phyloP scores from a whole-genome alignment of 176 grass and related monocot species.

The Lolium rigidum region DNA sequence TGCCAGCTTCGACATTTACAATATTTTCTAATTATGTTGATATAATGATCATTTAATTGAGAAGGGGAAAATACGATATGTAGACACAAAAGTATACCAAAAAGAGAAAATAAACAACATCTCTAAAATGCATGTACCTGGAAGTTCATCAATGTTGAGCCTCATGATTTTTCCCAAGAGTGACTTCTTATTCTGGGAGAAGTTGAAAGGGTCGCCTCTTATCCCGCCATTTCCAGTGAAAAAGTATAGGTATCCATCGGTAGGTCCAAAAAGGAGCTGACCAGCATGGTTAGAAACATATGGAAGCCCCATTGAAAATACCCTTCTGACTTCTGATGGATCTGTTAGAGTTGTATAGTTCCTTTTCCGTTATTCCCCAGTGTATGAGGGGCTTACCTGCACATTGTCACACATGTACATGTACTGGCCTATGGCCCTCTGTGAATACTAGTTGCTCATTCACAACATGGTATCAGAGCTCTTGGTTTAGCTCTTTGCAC shows the following conservation, averaged over 20 bases:
- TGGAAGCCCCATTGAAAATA: conserved; percentile 73
- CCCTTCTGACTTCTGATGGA: conserved; percentile 57
- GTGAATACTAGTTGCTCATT: too few species aligned
- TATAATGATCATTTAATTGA: neutral
- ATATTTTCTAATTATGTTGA: neutral
- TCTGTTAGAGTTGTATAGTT: too few species aligned
- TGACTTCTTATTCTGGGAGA: conserved; percentile 65
- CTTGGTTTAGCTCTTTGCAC: too few species aligned
- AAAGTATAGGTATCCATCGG: conserved; percentile 64
- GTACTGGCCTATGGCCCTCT: too few species aligned
- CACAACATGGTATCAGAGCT: too few species aligned
- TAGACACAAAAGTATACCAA: neutral
- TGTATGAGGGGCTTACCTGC: too few species aligned
- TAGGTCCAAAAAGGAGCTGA: conserved; percentile 66
- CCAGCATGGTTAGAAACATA: conserved; percentile 58
- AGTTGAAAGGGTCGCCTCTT: conserved; percentile 59
- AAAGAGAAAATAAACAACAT: neutral
- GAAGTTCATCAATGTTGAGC: conserved; percentile 53
- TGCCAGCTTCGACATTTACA: neutral
- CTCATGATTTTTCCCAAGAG: conserved; percentile 75
- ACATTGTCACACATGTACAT: too few species aligned
- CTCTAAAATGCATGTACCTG: conserved; percentile 19
- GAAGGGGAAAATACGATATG: neutral
- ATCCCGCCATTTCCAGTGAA: conserved; percentile 69
- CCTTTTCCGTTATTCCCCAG: too few species aligned